These are phyloP conservation scores for Fusarium goolgardi DNA, from an alignment of 2,329 filamentous ascomycete species.

Conservation along the genomic window DNA sequence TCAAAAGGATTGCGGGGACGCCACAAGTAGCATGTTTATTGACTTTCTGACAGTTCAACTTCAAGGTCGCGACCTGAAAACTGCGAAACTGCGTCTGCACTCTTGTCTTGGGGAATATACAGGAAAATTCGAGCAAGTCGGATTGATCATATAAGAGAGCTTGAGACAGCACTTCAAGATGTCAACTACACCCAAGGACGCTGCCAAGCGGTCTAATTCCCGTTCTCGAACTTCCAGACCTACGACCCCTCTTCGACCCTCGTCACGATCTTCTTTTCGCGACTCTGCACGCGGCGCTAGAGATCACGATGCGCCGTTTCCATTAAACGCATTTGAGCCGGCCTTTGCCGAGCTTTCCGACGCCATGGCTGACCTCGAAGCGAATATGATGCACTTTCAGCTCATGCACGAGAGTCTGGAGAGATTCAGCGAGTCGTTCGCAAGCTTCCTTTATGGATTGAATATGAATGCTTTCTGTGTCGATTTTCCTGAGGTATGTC, in stretches of 20 bases:
- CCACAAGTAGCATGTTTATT: conserved; percentile 37
- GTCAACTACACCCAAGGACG: conserved; percentile 46
- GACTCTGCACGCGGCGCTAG: conserved; percentile 73
- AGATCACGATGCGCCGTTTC: conserved; percentile 67
- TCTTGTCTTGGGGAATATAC: background rate
- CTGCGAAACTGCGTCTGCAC: background rate
- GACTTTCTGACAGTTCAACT: conserved; percentile 30
- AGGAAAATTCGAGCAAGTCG: background rate
- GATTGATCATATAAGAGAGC: background rate
- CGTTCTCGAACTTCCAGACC: conserved; percentile 78
- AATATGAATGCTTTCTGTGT: conserved; percentile 99
- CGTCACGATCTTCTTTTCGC: conserved; percentile 88
- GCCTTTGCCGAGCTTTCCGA: conserved; percentile 94
- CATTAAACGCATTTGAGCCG: conserved; percentile 85
- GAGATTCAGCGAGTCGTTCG: conserved; percentile 95
- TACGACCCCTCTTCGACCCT: conserved; percentile 90
- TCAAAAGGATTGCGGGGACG: conserved; percentile 19
- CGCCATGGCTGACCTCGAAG: conserved; percentile 93
- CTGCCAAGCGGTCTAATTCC: conserved; percentile 64
- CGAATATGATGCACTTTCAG: conserved; percentile 97
- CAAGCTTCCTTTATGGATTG: conserved; percentile 91
- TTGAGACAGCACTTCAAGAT: conserved; percentile 22
- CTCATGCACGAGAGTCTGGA: conserved; percentile 95
- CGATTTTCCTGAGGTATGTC: conserved; percentile 87
- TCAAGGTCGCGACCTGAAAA: conserved; percentile 12